phyloP scores from a whole-genome alignment of 106 monocot species.

The Platanthera zijinensis region DNA sequence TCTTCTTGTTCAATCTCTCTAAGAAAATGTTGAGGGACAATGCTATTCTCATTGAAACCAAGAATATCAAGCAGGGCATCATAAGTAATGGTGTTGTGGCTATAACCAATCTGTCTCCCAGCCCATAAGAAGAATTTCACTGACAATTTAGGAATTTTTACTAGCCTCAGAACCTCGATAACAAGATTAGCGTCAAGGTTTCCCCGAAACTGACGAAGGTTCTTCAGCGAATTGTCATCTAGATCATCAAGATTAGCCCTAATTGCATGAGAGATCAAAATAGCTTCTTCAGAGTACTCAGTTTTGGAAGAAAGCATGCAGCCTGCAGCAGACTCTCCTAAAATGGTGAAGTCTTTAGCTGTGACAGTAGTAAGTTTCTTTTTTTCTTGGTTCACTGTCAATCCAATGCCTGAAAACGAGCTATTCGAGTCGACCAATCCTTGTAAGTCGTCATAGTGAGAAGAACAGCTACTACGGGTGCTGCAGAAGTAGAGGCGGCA shows the following conservation, averaged over 20 bases:
- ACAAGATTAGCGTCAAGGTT: conserved; percentile 50
- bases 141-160: conserved; percentile 39
- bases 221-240: conserved; percentile 39
- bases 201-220: conserved; percentile 58
- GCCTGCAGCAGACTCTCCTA: conserved; percentile 25
- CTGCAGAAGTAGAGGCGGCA: conserved; percentile 11
- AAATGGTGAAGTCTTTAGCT: conserved; percentile 61
- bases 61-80: conserved; percentile 53
- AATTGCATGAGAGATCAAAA: conserved; percentile 46
- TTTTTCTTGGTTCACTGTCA: neutral
- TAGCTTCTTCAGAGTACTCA: conserved; percentile 30
- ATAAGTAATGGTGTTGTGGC: conserved; percentile 42
- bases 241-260: conserved; percentile 25
- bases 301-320: neutral
- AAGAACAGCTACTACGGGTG: conserved; percentile 17
- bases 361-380: conserved; percentile 10
- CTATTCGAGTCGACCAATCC: conserved; percentile 39
- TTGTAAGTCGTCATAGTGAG: conserved; percentile 16
- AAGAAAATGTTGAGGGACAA: conserved; percentile 41
- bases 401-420: neutral
- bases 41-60: conserved; percentile 39
- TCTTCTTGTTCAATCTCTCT: conserved; percentile 69
- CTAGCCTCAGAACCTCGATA: conserved; percentile 47
- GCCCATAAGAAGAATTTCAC: conserved; percentile 89
- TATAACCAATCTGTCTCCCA: conserved; percentile 77